Evolutionary conservation across 148 eudicot species (phyloP).

Genomic region (Gaultheria prostrata): DNA sequence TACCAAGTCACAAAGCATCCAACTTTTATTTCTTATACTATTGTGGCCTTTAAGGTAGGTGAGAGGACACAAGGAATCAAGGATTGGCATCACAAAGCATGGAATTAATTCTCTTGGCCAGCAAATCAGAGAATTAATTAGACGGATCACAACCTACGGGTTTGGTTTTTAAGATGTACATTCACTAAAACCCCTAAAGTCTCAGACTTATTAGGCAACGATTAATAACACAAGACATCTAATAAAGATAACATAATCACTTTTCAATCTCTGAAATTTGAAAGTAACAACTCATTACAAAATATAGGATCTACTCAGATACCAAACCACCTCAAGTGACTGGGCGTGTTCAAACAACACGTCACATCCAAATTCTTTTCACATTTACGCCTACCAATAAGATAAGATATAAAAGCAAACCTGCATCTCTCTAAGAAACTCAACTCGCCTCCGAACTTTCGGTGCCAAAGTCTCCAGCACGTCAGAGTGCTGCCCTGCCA

Average conservation of each 20-base stretch:
- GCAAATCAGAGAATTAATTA: background rate
- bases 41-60: background rate
- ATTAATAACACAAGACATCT: too few species aligned
- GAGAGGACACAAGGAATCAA: background rate
- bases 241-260: too few species aligned
- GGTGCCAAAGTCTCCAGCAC: conserved; percentile 63
- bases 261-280: too few species aligned
- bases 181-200: too few species aligned
- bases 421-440: conserved; percentile 69
- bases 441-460: conserved; percentile 77
- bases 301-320: too few species aligned
- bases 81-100: background rate
- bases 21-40: background rate
- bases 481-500: conserved; percentile 68
- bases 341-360: too few species aligned
- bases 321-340: too few species aligned
- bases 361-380: too few species aligned
- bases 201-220: too few species aligned
- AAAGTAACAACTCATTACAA: too few species aligned
- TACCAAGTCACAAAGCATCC: background rate
- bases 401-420: conserved; percentile 23
- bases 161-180: too few species aligned
- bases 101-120: background rate
- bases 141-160: background rate
- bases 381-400: background rate